Percentiles rank a stretch among this genome's conserved stretches.
Conservation (phyloP, 2,329 filamentous ascomycete genomes). For the Magnaporthiopsis rhizophila region DNA sequence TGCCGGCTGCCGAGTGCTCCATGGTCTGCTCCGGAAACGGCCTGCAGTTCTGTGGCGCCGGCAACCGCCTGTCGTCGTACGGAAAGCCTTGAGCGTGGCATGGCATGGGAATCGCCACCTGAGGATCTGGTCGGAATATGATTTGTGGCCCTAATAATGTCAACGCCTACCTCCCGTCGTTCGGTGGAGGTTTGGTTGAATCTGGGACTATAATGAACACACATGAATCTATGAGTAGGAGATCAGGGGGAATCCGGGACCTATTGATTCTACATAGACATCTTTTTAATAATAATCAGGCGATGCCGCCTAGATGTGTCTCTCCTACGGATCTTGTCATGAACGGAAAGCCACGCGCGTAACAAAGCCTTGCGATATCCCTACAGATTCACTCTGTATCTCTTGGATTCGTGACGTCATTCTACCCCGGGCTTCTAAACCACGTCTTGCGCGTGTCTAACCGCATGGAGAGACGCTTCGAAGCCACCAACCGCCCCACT, state of each 20-base stretch:
- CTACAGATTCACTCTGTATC: too few relatives aligned
- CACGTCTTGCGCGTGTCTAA: not conserved
- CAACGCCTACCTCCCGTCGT: too few relatives aligned
- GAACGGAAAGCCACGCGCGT: too few relatives aligned
- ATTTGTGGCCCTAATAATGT: not conserved
- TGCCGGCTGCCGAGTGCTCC: conserved; percentile 9
- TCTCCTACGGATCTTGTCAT: not conserved
- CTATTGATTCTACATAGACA: not conserved
- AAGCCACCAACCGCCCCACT: too few relatives aligned
- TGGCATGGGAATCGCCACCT: not conserved
- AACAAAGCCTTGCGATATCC: too few relatives aligned
- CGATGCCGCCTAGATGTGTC: too few relatives aligned
- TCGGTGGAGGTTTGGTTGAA: too few relatives aligned
- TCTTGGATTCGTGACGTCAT: not conserved
- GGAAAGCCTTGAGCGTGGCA: not conserved
- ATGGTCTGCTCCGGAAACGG: conserved; percentile 11
- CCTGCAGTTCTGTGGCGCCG: conserved; percentile 12
- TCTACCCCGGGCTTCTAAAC: not conserved
- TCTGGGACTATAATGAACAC: too few relatives aligned
- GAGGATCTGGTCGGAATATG: not conserved
- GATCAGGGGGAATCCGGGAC: not conserved
- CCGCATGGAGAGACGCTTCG: not conserved
- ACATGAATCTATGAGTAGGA: not conserved
- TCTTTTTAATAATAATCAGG: not conserved
- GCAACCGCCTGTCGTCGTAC: conserved; percentile 11